Evolutionary conservation across 2,329 filamentous ascomycete species (phyloP).

Genomic region (Xylaria sp.): DNA sequence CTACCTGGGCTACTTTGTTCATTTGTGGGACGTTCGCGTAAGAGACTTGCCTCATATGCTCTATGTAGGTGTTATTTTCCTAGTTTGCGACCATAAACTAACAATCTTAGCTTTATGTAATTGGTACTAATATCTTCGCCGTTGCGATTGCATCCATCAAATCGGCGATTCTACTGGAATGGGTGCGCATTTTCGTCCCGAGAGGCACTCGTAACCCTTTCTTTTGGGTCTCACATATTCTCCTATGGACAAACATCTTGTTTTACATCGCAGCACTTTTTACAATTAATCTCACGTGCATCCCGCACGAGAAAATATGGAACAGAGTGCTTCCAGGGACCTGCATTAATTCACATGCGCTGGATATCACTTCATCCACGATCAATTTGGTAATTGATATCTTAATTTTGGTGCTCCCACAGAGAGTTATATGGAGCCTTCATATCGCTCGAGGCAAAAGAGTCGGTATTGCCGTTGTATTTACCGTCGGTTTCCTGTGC

Average conservation of each 20-base stretch:
- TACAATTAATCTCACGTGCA: conserved; percentile 38
- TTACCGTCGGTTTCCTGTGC: conserved; percentile 49
- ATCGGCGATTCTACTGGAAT: conserved; percentile 28
- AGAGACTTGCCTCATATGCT: conserved; percentile 9
- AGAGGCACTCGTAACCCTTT: conserved; percentile 27
- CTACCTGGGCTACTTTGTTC: conserved; percentile 33
- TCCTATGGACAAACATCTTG: conserved; percentile 28
- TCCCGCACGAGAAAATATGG: conserved; percentile 37
- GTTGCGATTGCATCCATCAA: conserved; percentile 18
- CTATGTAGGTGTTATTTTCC: not conserved
- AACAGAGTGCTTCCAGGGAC: conserved; percentile 33
- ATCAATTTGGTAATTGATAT: conserved; percentile 52
- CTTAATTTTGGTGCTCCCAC: conserved; percentile 48
- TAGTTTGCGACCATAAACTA: too few relatives aligned
- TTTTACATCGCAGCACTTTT: conserved; percentile 34
- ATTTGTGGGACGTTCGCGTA: conserved; percentile 32
- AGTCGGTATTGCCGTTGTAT: conserved; percentile 45
- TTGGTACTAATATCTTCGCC: conserved; percentile 16
- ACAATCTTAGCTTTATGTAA: not conserved
- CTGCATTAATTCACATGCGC: conserved; percentile 49
- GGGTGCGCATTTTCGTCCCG: conserved; percentile 31
- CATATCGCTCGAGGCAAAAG: conserved; percentile 50
- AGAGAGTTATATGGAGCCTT: conserved; percentile 47
- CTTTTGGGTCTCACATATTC: conserved; percentile 29
- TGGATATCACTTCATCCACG: conserved; percentile 48